Evolutionary conservation across 1,284 basidiomycete species (phyloP), one percentile per base, ranked within the genome.

Genomic region (Thecaphora frezii): DNA sequence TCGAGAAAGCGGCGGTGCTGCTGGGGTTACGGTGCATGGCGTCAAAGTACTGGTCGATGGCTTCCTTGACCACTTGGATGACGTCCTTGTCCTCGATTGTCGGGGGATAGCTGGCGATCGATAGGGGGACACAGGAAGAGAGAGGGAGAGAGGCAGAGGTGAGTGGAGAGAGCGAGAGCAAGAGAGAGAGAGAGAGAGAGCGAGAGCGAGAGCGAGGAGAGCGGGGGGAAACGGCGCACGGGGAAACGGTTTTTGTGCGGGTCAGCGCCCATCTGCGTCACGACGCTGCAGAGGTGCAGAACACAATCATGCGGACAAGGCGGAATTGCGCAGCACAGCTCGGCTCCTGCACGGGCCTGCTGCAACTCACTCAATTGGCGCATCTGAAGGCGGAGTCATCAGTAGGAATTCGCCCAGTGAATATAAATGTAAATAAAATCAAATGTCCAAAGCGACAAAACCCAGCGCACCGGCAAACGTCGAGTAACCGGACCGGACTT

Each of bases 1-100:
- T 28, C 21, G 42, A 21, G 10, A 37, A 37, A 3, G 49, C 4
- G 9, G 45, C 9, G 7, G 24, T 8, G 21, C 16, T 36, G 33
- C 47, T 5, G 5, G 47, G 21, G 2, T 30, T 13, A 22, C 40
- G 41, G 33, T 59, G 51, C 14, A 66, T 40, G 16, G 63, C 56
- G 57, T 64, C 55, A 46, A 68, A 68, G 54, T 68, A 61, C 24
- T 58, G 45, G 40, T 68, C 54, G 48, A 68, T 68, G 13, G 60
- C 65, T 30, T 45, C 52, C 25, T 57, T 60, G 12, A 63, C 60
- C 5, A 39, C 50, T 21, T 68, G 58, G 46, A 68, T 63, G 33
- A 68, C 65, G 39, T 68, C 57, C 44, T 64, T 64, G 51, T 68
- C 66, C 46, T 68, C 62, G 46, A 68, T 64, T 16, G 66, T 68